Evolutionary conservation across 2,329 filamentous ascomycete species (phyloP), one percentile per base, ranked within the genome.

Genomic region (Trichophyton benhamiae): DNA sequence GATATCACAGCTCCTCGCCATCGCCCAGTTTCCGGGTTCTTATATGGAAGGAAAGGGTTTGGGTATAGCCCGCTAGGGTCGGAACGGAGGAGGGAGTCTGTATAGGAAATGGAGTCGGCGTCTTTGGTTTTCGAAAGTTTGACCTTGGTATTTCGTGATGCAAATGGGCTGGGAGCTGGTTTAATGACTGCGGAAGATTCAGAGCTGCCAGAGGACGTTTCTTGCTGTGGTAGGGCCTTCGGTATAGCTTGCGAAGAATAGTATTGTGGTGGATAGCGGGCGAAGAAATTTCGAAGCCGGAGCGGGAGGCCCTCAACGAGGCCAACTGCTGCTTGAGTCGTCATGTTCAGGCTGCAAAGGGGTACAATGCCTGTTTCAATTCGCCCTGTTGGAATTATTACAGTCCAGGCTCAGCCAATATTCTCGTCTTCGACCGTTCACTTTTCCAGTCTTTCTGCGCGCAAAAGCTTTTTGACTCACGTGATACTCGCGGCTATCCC

Each of bases 1-100:
- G 90, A 95, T 77, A 86, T 91, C 61, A 85, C 82, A 0, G 94
- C 89, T 65, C 90, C 83, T 67, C 91, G 87, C 89, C 90, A 96
- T 72, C 82, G 85, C 22, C 88, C 88, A 0, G 90, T 96, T 48
- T 79, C 77, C 42, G 87, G 84, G 77, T 95, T 87, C 75, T 88
- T 90, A 69, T 83, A 84, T 42, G 88, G 83, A 64, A 84, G 79
- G 79, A 99, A 99, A 0, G 92, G 92, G 72, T 95, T 94, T 58
- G 63, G 84, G 72, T 78, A 76, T 36, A 44, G 27, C 30, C 25
- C 41, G 68, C 77, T 77, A 68, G 83, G 72, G 65, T 74, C 67
- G 67, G 67, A 70, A 67, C 67, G 67, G 60, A 74, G 68, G n/a
- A 73, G 66, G n/a, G 71, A 67, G 25, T 68, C 67, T 3, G 72